phyloP scores from a whole-genome alignment of 2,329 filamentous ascomycete genomes.

The Trichophyton simii region DNA sequence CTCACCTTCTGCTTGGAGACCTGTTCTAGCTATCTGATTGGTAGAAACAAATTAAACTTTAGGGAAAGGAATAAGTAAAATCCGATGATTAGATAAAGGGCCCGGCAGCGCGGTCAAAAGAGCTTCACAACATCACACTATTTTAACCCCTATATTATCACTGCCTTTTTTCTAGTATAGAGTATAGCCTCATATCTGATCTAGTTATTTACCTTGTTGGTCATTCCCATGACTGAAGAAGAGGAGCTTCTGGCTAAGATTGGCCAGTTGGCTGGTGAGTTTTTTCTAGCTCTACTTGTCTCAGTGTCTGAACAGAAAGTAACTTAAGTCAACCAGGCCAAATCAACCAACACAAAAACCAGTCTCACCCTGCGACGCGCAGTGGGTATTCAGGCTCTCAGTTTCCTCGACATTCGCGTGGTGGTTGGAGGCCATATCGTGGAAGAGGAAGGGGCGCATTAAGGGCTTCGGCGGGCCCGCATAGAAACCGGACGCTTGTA shows the following conservation, averaged over 20 bases:
- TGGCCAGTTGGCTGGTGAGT: constrained; percentile 44
- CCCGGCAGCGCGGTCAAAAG: background rate
- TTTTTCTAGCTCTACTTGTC: constrained; percentile 15
- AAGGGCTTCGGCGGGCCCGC: constrained; percentile 28
- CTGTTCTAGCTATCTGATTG: too few species aligned
- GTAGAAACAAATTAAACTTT: too few species aligned
- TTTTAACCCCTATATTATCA: background rate
- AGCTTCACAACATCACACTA: background rate
- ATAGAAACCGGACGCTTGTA: constrained; percentile 52
- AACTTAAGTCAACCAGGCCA: constrained; percentile 42
- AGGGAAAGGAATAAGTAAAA: too few species aligned
- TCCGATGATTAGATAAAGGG: too few species aligned
- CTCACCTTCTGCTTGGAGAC: background rate
- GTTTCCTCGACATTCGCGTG: constrained; percentile 15
- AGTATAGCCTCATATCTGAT: background rate
- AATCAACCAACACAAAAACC: constrained; percentile 67
- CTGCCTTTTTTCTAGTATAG: background rate
- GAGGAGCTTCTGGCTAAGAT: constrained; percentile 45
- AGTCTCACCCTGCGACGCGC: constrained; percentile 21
- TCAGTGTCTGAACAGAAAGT: constrained; percentile 20
- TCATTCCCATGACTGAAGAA: constrained; percentile 38
- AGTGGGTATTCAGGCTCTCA: constrained; percentile 19
- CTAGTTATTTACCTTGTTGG: background rate
- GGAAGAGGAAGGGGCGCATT: constrained; percentile 29
- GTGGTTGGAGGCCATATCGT: constrained; percentile 35